Evolutionary conservation across 768 basidiomycete species (phyloP).

Genomic region (Cyathus striatus): DNA sequence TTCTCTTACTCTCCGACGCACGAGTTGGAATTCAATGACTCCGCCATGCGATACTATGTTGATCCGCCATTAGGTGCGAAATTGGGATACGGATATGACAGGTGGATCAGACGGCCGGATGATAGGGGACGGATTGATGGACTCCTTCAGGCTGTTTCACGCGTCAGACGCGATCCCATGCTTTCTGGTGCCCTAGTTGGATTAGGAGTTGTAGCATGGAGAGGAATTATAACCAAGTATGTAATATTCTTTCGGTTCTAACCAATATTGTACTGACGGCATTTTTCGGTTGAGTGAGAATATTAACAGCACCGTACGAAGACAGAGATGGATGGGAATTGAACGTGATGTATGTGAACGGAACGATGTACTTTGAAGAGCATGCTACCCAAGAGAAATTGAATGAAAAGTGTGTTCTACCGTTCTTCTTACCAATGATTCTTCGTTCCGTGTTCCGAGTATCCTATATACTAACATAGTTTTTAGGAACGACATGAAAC

Average conservation of each 20-base stretch:
- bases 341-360: conserved; percentile 75
- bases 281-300: conserved; percentile 44
- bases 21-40: conserved; percentile 58
- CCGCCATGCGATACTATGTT: conserved; percentile 67
- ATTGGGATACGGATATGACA: conserved; percentile 66
- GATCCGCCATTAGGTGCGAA: conserved; percentile 63
- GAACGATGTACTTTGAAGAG: conserved; percentile 72
- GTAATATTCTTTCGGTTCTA: too few relatives aligned
- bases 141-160: conserved; percentile 54
- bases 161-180: conserved; percentile 29
- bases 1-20: conserved; percentile 66
- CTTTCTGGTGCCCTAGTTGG: conserved; percentile 24
- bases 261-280: too few relatives aligned
- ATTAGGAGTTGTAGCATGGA: conserved; percentile 64
- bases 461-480: background rate
- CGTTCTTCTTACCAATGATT: too few relatives aligned
- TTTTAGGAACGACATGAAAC: conserved; percentile 59
- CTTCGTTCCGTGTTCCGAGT: background rate
- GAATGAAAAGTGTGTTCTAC: conserved; percentile 63
- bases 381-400: conserved; percentile 56
- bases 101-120: conserved; percentile 65
- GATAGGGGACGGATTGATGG: conserved; percentile 63
- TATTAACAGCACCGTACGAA: conserved; percentile 81
- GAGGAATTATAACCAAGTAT: conserved; percentile 83
- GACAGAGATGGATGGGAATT: conserved; percentile 74